phyloP scores from a whole-genome alignment of 805 yeast species.

The Tetrapisispora nanseiensis region DNA sequence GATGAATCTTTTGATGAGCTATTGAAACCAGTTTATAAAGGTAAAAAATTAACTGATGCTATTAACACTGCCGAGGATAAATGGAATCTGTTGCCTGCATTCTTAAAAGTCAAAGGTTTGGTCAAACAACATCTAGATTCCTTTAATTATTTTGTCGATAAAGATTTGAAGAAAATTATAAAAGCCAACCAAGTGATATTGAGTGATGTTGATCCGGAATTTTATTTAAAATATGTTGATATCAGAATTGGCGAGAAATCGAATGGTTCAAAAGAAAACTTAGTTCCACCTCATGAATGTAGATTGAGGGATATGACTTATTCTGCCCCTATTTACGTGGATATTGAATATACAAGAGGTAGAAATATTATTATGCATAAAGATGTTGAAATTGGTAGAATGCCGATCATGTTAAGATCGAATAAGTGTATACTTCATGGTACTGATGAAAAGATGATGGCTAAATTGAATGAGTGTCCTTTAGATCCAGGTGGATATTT shows the following conservation, averaged over 20 bases:
- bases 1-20: slow-evolving; percentile 69
- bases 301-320: slow-evolving; percentile 88
- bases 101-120: slow-evolving; percentile 86
- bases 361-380: slow-evolving; percentile 81
- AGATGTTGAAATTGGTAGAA: slow-evolving; percentile 89
- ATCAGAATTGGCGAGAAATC: slow-evolving; percentile 81
- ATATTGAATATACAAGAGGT: slow-evolving; percentile 95
- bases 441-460: slow-evolving; percentile 75
- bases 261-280: slow-evolving; percentile 49
- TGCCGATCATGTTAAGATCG: slow-evolving; percentile 97
- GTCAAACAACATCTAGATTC: slow-evolving; percentile 97
- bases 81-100: slow-evolving; percentile 95
- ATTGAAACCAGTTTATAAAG: slow-evolving; percentile 71
- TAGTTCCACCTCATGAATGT: slow-evolving; percentile 88
- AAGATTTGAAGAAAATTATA: slow-evolving; percentile 85
- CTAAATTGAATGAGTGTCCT: slow-evolving; percentile 84
- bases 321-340: slow-evolving; percentile 91
- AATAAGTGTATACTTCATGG: slow-evolving; percentile 83
- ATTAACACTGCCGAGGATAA: slow-evolving; percentile 89
- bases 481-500: slow-evolving; percentile 98
- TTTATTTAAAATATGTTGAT: slow-evolving; percentile 84
- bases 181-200: slow-evolving; percentile 81
- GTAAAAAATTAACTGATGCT: slow-evolving; percentile 78
- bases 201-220: slow-evolving; percentile 95
- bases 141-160: slow-evolving; percentile 92